Base-by-base conservation (phyloP, 2,329 filamentous ascomycete species). In the Harringtonia aguacate region DNA sequence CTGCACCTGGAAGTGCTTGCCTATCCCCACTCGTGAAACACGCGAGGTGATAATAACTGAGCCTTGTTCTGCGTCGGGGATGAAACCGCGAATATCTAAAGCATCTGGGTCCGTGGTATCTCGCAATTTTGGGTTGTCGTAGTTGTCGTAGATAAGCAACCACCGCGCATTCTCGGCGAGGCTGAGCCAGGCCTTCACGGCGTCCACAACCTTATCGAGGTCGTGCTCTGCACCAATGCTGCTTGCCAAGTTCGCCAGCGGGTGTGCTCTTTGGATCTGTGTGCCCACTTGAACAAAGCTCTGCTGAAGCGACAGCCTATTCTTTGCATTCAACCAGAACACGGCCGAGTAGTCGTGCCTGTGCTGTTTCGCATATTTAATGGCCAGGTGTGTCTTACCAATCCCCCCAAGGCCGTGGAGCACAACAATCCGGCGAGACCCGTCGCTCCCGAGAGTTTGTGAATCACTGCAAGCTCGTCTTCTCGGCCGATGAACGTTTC, bases 321-420 rank as follows among this genome's bases (percentile, higher is more conserved):
- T 58, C 33, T 53, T 63, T 13, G 56, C 58, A 48, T 70, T 63
- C 6, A 72, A 39, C 68, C 65, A 72, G 47, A 71, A 60, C 4
- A 64, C 51, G 1, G 64, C 61, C 1, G 59, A 57, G 50, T 67
- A 68, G 8, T 58, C 52, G 14, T 55, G 41, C 22, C 54, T 53
- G 44, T 68, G 48, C 27, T 46, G 47, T 50, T 36, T 43, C 31
- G 22, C 33, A 29, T 43, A 43, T 8, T 4, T 33, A 7, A 43
- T 21, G 10, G 40, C 31, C 22, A 43, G 24, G 8, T 43, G 40
- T 14, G 40, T 43, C 34, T 43, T 43, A 12, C 39, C 39, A 15
- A 41, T 34, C 12, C 39, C 39, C 13, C 39, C 39, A 5, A 41
- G 18, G 9, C 40, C 40, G 21, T 43, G 22, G 5, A 43, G 8